phyloP scores from a whole-genome alignment of 1,284 basidiomycete genomes.

The Puccinia coronata region DNA sequence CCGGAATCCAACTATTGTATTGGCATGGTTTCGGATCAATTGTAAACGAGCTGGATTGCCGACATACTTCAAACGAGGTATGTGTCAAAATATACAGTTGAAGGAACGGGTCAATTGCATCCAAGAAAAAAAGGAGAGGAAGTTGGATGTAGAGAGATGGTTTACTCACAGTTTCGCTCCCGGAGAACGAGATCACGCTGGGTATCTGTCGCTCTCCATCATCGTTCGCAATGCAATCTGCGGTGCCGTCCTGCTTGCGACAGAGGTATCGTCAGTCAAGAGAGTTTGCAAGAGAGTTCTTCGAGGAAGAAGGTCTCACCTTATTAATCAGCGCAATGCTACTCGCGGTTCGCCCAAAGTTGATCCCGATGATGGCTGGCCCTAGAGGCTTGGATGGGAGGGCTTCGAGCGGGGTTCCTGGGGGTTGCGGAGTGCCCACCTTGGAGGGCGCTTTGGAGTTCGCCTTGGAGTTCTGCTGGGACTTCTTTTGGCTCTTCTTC shows the following conservation, averaged over 20 bases:
- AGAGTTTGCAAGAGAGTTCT: background rate
- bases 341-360: constrained; percentile 93
- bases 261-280: background rate
- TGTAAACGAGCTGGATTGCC: constrained; percentile 94
- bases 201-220: constrained; percentile 98
- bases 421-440: constrained; percentile 38
- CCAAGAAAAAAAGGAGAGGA: background rate
- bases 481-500: constrained; percentile 49
- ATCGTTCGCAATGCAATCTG: constrained; percentile 95
- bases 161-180: constrained; percentile 70
- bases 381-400: constrained; percentile 29
- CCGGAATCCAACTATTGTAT: constrained; percentile 91
- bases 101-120: background rate
- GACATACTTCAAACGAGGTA: constrained; percentile 70
- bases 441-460: constrained; percentile 46
- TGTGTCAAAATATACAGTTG: background rate
- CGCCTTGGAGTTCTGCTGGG: constrained; percentile 38
- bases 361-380: constrained; percentile 74
- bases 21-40: constrained; percentile 89
- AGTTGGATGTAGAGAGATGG: too few species aligned
- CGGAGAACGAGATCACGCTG: constrained; percentile 86
- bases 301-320: constrained; percentile 61
- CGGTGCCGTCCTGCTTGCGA: constrained; percentile 71
- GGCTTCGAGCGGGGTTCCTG: constrained; percentile 46
- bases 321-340: constrained; percentile 95